These are phyloP conservation scores for Penicillium dipodomyicola DNA, from an alignment of 495 filamentous ascomycete species.

Conservation along the genomic window DNA sequence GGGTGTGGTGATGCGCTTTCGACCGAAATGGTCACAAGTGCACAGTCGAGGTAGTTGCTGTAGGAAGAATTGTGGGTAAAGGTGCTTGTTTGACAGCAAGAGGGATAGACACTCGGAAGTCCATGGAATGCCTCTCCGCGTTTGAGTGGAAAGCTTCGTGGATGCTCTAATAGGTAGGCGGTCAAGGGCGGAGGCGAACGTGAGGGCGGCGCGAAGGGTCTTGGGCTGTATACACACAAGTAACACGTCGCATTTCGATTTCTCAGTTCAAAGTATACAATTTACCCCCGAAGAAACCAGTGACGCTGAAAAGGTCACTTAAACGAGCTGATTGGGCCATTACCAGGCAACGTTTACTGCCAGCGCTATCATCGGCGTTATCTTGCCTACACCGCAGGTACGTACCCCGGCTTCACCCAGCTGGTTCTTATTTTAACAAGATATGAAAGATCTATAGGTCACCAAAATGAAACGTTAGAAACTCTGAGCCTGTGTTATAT, in stretches of 20 bases:
- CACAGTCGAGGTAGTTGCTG: slow-evolving; percentile 8
- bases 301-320: not conserved
- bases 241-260: not conserved
- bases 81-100: slow-evolving; percentile 17
- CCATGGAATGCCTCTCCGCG: slow-evolving; percentile 22
- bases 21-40: slow-evolving; percentile 15
- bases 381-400: not conserved
- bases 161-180: slow-evolving; percentile 29
- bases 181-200: slow-evolving; percentile 17
- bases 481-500: not conserved
- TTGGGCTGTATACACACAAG: not conserved
- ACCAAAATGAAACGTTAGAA: slow-evolving; percentile 50
- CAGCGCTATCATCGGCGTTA: not conserved
- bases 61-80: slow-evolving; percentile 11
- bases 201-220: slow-evolving; percentile 10
- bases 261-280: not conserved
- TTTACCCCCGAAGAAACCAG: not conserved
- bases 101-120: slow-evolving; percentile 15
- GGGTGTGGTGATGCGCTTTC: slow-evolving; percentile 21
- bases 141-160: slow-evolving; percentile 30
- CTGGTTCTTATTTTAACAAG: not conserved
- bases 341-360: not conserved
- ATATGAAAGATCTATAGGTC: not conserved
- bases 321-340: not conserved
- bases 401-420: not conserved